Conservation (phyloP, 108 stramenopile species). For the Discostella stelligeroides region DNA sequence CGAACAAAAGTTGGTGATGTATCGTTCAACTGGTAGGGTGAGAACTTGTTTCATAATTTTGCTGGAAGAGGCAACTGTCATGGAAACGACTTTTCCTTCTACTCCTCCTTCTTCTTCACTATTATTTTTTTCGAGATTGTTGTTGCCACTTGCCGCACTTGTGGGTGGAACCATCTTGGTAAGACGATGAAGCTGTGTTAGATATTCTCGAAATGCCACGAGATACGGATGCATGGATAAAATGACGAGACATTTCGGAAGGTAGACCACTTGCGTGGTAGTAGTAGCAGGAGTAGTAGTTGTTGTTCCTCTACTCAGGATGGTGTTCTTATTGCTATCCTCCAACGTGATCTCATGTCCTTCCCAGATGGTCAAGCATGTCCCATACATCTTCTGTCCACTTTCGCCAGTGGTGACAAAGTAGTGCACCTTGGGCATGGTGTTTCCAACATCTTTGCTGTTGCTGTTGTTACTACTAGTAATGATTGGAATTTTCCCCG, state of each 20-base stretch:
- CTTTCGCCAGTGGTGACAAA: slow-evolving; percentile 82
- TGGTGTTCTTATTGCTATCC: slow-evolving; percentile 21
- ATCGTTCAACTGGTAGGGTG: slow-evolving; percentile 91
- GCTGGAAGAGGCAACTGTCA: neutral
- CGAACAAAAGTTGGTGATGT: slow-evolving; percentile 91
- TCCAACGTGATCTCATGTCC: slow-evolving; percentile 48
- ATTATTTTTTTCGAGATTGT: too few species aligned
- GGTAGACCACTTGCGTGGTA: slow-evolving; percentile 41
- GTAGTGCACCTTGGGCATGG: slow-evolving; percentile 86
- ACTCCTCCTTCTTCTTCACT: too few species aligned
- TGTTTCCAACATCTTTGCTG: neutral
- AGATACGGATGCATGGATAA: slow-evolving; percentile 92
- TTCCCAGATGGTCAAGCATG: slow-evolving; percentile 76
- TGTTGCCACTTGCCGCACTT: neutral
- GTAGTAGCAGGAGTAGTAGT: slow-evolving; percentile 9
- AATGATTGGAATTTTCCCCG: slow-evolving; percentile 63
- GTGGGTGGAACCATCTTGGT: slow-evolving; percentile 54
- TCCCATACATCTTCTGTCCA: slow-evolving; percentile 79
- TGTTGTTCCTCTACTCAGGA: neutral
- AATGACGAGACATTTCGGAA: slow-evolving; percentile 91
- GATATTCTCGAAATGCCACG: slow-evolving; percentile 84
- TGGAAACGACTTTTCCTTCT: neutral
- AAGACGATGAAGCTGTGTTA: slow-evolving; percentile 88
- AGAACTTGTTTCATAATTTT: slow-evolving; percentile 46
- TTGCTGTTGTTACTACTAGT: slow-evolving; percentile 10